Evolutionary conservation across 1,284 basidiomycete species (phyloP).

Genomic region (Cutaneotrichosporon cavernicola): DNA sequence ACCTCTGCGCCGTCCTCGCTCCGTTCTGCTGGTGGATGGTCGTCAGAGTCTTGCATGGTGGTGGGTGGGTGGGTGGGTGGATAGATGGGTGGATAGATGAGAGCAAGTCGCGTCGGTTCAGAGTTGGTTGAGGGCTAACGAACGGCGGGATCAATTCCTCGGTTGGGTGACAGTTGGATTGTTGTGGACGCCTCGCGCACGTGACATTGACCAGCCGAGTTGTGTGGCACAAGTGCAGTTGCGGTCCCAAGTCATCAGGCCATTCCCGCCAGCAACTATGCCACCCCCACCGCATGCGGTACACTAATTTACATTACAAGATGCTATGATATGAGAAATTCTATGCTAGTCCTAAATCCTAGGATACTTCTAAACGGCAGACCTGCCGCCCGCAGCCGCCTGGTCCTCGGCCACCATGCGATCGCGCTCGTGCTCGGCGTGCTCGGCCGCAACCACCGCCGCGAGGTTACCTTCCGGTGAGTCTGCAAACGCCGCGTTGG

Average conservation of each 20-base stretch:
- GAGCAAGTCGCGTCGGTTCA: too few relatives aligned
- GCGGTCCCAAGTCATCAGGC: too few relatives aligned
- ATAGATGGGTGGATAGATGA: too few relatives aligned
- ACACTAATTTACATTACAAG: conserved; percentile 4
- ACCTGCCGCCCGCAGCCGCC: conserved; percentile 17
- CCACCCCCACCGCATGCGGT: too few relatives aligned
- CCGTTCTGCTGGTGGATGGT: conserved; percentile 10
- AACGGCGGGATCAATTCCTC: not conserved
- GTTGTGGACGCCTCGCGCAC: too few relatives aligned
- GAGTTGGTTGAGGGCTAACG: not conserved
- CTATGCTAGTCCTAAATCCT: not conserved
- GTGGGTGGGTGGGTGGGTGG: not conserved
- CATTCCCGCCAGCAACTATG: too few relatives aligned
- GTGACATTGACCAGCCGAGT: too few relatives aligned
- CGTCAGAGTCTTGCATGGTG: conserved; percentile 26
- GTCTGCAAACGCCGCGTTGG: conserved; percentile 27
- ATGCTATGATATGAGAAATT: not conserved
- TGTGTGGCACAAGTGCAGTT: too few relatives aligned
- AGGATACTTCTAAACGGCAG: not conserved
- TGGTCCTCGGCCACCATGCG: conserved; percentile 53
- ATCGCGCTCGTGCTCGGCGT: conserved; percentile 40
- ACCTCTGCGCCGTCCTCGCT: conserved; percentile 8
- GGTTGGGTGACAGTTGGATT: too few relatives aligned
- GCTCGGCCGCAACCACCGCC: conserved; percentile 41
- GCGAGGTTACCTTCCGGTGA: conserved; percentile 44